These are phyloP conservation scores for Podila epigama DNA, from an alignment of 192 early-diverging fungal species.

Conservation along the genomic window DNA sequence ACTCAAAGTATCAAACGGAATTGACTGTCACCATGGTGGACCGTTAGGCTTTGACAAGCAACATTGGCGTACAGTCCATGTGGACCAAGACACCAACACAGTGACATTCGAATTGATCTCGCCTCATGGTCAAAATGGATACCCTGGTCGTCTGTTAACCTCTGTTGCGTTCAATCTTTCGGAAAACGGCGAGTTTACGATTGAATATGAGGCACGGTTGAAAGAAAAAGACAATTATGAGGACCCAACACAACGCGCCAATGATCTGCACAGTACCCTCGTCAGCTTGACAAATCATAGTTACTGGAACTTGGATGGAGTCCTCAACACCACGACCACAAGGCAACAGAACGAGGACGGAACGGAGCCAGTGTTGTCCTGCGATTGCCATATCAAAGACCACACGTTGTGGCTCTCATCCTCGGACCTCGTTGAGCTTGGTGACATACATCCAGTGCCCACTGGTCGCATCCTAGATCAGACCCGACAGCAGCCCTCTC, in stretches of 20 bases:
- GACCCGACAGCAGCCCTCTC: conserved; percentile 14
- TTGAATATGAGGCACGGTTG: conserved; percentile 60
- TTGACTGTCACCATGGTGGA: conserved; percentile 86
- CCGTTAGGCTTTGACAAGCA: conserved; percentile 77
- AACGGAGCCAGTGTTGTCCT: conserved; percentile 52
- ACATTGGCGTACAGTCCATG: conserved; percentile 60
- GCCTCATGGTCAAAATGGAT: conserved; percentile 79
- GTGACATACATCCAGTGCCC: conserved; percentile 21
- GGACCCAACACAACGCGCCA: neutral
- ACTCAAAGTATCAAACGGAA: conserved; percentile 72
- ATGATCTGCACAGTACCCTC: conserved; percentile 57
- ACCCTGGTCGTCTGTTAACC: conserved; percentile 74
- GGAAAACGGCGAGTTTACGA: conserved; percentile 52
- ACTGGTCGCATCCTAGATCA: conserved; percentile 15
- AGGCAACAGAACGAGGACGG: conserved; percentile 53
- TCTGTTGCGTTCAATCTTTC: conserved; percentile 67
- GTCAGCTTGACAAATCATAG: conserved; percentile 87
- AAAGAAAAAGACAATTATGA: conserved; percentile 29
- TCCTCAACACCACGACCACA: conserved; percentile 47
- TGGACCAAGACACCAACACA: conserved; percentile 18
- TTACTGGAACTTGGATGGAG: conserved; percentile 89
- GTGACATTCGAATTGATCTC: conserved; percentile 66
- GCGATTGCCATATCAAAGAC: conserved; percentile 58
- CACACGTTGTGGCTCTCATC: conserved; percentile 62
- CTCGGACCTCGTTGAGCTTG: conserved; percentile 17